Base-by-base conservation (phyloP, 2,329 filamentous ascomycete genomes). In the Fusarium sp. region DNA sequence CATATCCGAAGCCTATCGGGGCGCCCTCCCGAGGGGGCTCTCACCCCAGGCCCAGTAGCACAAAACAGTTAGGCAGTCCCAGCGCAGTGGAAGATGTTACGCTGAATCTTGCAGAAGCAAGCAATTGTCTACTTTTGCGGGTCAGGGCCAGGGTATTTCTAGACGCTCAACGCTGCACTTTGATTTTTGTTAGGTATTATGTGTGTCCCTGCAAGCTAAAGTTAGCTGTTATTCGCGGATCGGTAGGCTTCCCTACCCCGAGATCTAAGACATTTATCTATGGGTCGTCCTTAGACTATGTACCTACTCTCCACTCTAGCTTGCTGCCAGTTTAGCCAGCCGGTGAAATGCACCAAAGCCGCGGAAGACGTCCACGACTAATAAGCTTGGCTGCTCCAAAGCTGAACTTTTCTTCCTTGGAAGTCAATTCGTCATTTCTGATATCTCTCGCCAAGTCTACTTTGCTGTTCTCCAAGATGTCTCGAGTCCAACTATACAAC, bases 201-300 rank as follows among this genome's bases (percentile, higher is more conserved):
- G 9, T 28, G 12, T 28, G 26, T 10, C 26, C 26, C 26, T 28
- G 26, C 26, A 28, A 28, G 26, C 26, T 12, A 28, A 28, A 36
- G 34, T 10, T 36, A 36, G 34, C 9, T n/a, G 34, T 36, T 36
- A 62, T 42, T 70, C 36, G 24, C 64, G 67, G 64, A 66, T 70
- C 56, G 47, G 53, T 23, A 45, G 26, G 56, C 39, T 66, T 15
- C 20, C 50, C 45, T 53, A 32, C 60, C 64, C 45, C 48, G 47
- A 50, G 67, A 70, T 70, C 67, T 70, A 24, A 70, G 67, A 70
- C 67, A 70, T n/a, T 21, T 34, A 34, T 28, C 21, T 39, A 50
- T 54, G 61, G 56, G 43, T 56, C 28, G 43, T 32, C 39, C 23
- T 32, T 28, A 20, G 36, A n/a, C n/a, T n/a, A n/a, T n/a, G n/a